phyloP scores from a whole-genome alignment of 352 stramenopile genomes.

The Pilasporangium apinafurcum region DNA sequence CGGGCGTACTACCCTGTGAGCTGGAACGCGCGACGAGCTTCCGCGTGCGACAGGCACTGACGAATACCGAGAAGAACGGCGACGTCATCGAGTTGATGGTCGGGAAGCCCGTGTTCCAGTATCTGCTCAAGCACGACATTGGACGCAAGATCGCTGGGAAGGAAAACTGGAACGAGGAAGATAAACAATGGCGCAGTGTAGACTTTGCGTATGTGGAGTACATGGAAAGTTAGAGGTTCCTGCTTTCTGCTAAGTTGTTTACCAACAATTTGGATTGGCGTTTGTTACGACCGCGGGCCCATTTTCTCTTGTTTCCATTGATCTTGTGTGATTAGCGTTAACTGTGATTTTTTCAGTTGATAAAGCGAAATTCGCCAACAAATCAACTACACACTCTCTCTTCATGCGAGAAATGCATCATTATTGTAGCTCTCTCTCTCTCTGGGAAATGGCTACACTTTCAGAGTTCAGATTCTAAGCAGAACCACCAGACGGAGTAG shows the following conservation, averaged over 20 bases:
- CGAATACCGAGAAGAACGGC: conserved; percentile 15
- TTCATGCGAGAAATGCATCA: background rate
- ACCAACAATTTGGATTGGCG: too few relatives aligned
- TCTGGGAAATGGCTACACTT: too few relatives aligned
- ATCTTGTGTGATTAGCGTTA: too few relatives aligned
- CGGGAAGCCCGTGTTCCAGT: conserved; percentile 54
- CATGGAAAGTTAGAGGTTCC: conserved; percentile 32
- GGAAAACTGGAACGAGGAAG: conserved; percentile 54
- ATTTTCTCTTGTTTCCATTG: too few relatives aligned
- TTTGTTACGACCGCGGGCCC: too few relatives aligned
- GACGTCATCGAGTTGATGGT: conserved; percentile 63
- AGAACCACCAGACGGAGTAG: too few relatives aligned
- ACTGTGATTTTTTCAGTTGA: too few relatives aligned
- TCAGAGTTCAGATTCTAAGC: too few relatives aligned
- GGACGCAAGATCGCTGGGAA: conserved; percentile 45
- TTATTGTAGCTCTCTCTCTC: too few relatives aligned
- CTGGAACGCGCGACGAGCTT: conserved; percentile 64
- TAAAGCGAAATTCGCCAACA: too few relatives aligned
- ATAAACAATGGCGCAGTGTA: conserved; percentile 52
- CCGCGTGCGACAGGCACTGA: conserved; percentile 46
- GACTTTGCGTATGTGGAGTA: conserved; percentile 75
- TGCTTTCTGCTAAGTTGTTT: too few relatives aligned
- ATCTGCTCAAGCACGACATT: conserved; percentile 54
- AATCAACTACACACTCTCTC: too few relatives aligned
- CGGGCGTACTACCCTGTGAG: conserved; percentile 53